Conservation (phyloP, 208 protist genomes). For the Herpetomonas tarakana region DNA sequence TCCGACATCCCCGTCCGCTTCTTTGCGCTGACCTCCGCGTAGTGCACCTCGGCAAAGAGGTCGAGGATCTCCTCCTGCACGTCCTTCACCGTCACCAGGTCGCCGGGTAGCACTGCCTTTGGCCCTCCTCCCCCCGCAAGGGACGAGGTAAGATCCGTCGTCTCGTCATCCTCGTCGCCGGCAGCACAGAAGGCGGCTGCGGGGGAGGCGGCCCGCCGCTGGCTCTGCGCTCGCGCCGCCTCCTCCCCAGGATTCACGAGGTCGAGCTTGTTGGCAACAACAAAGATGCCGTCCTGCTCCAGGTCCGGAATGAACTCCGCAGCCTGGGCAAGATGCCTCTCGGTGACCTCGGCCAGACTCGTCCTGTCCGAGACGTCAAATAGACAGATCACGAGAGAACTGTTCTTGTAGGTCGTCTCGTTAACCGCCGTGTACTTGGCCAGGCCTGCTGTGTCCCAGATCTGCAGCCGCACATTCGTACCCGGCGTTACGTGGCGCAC, state of each 20-base stretch:
- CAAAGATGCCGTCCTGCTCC: constrained; percentile 32
- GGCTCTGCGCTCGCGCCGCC: too few species aligned
- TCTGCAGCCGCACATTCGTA: constrained; percentile 51
- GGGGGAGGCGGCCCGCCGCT: neutral
- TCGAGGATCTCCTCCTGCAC: constrained; percentile 26
- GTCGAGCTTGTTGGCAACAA: constrained; percentile 61
- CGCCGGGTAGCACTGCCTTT: neutral
- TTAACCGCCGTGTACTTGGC: constrained; percentile 96
- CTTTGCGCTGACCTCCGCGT: constrained; percentile 52
- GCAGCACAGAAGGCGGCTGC: too few species aligned
- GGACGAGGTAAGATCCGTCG: constrained; percentile 4
- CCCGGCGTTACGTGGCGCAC: constrained; percentile 25
- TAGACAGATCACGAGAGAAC: constrained; percentile 93
- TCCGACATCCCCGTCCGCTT: constrained; percentile 19
- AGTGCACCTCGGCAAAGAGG: constrained; percentile 38
- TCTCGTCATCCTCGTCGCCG: too few species aligned
- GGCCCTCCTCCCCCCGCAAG: too few species aligned
- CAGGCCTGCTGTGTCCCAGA: constrained; percentile 88
- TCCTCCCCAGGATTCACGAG: too few species aligned
- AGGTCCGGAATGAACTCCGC: constrained; percentile 31
- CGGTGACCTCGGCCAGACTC: constrained; percentile 70
- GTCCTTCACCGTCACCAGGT: constrained; percentile 22
- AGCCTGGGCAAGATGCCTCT: constrained; percentile 25
- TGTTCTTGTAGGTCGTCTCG: constrained; percentile 60
- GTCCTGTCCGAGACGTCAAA: constrained; percentile 95